Evolutionary conservation across 1,139 yeast species (phyloP), one percentile per base, ranked within the genome.

Genomic region (Meyerozyma guilliermondii): DNA sequence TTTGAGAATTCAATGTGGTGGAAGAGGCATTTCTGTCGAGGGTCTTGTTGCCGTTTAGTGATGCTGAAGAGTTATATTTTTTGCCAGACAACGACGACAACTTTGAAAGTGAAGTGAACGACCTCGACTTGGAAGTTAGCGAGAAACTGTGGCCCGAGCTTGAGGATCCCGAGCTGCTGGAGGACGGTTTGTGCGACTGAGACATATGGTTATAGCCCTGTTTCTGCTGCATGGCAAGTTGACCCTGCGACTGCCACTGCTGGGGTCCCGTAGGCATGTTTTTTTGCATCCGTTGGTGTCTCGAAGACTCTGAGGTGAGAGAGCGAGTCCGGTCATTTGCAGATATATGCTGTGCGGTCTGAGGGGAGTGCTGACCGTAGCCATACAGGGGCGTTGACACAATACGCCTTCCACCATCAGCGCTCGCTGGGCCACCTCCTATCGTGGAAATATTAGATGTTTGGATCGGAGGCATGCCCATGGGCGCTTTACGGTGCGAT

Each of bases 91-190:
- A 60, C 6, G 58, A 54, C 2, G 76, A 66, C 22, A 71, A 60
- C 50, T 71, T 72, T 29, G 71, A 62, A 41, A 72, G 60, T 3
- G 76, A 71, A 17, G 72, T 63, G 46, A 71, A 70, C 1, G 77
- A 71, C 36, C 76, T 56, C 2, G 75, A 68, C 44, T 68, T 71
- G 5, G 76, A 67, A 10, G 69, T 56, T 27, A 71, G 56, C 18
- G 75, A 68, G 41, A 68, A 71, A 1, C 70, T 58, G 47, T 68
- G 74, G 23, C 59, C 49, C 7, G 64, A 55, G 16, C 62, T 47
- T 11, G 46, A 45, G 0, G 65, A 56, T 5, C 61, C 56, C 23
- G 55, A 50, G 13, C 60, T 48, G 41, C 58, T 51, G 4, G 62
- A 54, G 10, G 46, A 39, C 5, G 58, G 52, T 13, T 18, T n/a